Base-by-base conservation (phyloP, 2,329 filamentous ascomycete species). In the Talaromyces sp. region DNA sequence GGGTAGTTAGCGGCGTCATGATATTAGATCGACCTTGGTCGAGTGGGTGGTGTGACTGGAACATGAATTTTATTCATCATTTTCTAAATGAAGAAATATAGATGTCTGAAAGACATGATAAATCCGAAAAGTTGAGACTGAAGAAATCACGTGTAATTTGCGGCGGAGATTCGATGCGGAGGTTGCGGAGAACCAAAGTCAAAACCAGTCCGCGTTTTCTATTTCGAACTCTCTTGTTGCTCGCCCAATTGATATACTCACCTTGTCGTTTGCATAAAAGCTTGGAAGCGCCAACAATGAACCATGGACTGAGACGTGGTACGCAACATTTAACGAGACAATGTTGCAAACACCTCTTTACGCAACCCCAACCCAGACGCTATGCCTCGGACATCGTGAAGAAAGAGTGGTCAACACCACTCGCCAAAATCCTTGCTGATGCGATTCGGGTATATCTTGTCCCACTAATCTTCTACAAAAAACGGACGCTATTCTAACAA, bases 321-420 rank as follows among this genome's bases (percentile, higher is more conserved):
- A 61, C 63, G 49, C 63, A 65, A 35, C 57, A 65, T 33, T 22
- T 65, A 25, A 39, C 59, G 11, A 65, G 25, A 50, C 64, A 59
- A 45, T 63, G 64, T 62, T 63, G 54, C 57, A 62, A 62, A 61
- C 54, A 45, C 2, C 9, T 45, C 27, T 52, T 59, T 37, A 22
- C 50, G 31, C 58, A 19, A 10, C 45, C 56, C 2, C 63, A 63
- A 66, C 67, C 62, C 52, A 67, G 68, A 68, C 61, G 73, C 75
- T 74, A 77, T 70, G 61, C 74, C 69, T 67, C 76, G 74, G 37
- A 75, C 75, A 58, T 77, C 73, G 72, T 73, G 41, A 73, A 76
- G 39, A 84, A 90, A 68, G 81, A 91, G 82, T 97, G 93, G 93
- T 96, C 93, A 2, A 99, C 94, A 3, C 93, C 94, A 15, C 80